phyloP scores from a whole-genome alignment of 2,329 filamentous ascomycete species.

The Trichophyton equinum region DNA sequence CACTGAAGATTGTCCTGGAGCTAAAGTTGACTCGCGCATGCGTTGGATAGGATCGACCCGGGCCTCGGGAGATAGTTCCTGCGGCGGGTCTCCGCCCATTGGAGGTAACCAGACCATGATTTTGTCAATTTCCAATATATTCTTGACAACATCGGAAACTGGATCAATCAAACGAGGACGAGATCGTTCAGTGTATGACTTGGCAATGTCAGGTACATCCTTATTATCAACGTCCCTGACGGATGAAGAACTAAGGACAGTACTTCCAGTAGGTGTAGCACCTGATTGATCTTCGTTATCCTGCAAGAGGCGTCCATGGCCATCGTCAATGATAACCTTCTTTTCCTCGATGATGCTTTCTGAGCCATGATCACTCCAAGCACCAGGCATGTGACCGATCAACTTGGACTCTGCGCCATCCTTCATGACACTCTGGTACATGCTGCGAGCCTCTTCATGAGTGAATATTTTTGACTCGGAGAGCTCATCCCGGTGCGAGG shows the following conservation, averaged over 20 bases:
- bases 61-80: background rate
- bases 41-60: slow-evolving; percentile 4
- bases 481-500: slow-evolving; percentile 23
- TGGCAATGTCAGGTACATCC: background rate
- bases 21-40: slow-evolving; percentile 7
- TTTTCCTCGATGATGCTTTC: background rate
- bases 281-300: background rate
- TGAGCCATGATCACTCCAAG: slow-evolving; percentile 24
- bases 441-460: slow-evolving; percentile 39
- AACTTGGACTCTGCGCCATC: slow-evolving; percentile 20
- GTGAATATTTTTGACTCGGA: slow-evolving; percentile 36
- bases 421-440: slow-evolving; percentile 47
- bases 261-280: background rate
- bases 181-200: background rate
- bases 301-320: background rate
- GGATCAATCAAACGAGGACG: background rate
- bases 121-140: slow-evolving; percentile 24
- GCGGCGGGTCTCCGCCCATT: slow-evolving; percentile 4
- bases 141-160: slow-evolving; percentile 21
- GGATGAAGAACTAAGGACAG: background rate
- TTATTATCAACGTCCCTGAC: background rate
- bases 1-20: slow-evolving; percentile 8
- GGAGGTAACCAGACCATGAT: slow-evolving; percentile 28
- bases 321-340: background rate
- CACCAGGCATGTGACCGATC: slow-evolving; percentile 30